Base-by-base conservation (phyloP, 169 alveolate genomes). In the Plasmodium billcollinsi region DNA sequence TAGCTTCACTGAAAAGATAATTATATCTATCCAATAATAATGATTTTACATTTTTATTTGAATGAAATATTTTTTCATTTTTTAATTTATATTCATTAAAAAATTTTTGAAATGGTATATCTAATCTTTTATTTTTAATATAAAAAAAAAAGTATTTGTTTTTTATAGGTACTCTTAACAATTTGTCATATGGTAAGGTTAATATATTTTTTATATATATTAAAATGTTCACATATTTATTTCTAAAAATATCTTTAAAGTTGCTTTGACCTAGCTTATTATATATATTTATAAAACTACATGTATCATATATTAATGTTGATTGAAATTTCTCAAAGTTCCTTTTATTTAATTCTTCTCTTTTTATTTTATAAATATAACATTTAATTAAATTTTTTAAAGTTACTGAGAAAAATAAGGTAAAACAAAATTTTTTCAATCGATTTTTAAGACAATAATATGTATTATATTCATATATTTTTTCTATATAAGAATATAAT, bases 271-370 rank as follows among this genome's bases (percentile, higher is more conserved):
- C 39, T 33, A 83, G 26, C 45, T 83, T 54, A 61, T 83, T 83
- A 62, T 83, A 83, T 83, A 83, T 69, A 69, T 83, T 69, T 50
- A 83, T 83, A 21, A 83, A 83, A 47, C 91, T 69, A 50, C 91
- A 83, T 11, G 91, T 83, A 72, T 83, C 91, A 66, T 67, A 83
- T 69, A 83, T 83, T 45, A 83, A 15, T n/a, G 62, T 58, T 6
- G 91, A 83, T 47, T 83, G 91, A 62, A 83, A 83, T 21, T 8
- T 59, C 59, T 83, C 91, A 20, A 83, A 83, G 20, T 67, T 69
- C 9, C 33, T 78, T 78, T 69, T 69, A 61, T 47, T 52, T 54
- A 83, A 39, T 54, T 63, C 70, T 83, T 69, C 91, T 33, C 59
- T 83, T 56, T 69, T 83, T 67, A 83, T 83, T 83, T 83, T 83